Percentiles rank a stretch among this genome's conserved stretches.
phyloP scores from a whole-genome alignment of 1,284 basidiomycete species.

The Tetrapyrgos nigripes region DNA sequence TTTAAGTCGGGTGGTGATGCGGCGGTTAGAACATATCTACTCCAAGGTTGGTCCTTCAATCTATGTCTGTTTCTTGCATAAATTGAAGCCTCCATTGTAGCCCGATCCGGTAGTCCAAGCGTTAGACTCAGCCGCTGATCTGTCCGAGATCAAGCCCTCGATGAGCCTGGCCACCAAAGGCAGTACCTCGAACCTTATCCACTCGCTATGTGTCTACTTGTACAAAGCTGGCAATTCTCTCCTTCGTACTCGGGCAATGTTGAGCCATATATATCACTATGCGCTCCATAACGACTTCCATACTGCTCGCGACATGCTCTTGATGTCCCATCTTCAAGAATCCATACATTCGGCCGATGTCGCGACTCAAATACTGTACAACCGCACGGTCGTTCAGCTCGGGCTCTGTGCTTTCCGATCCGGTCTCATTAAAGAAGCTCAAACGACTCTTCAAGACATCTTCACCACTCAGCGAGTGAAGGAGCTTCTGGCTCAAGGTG shows the following conservation, averaged over 20 bases:
- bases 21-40: constrained; percentile 97
- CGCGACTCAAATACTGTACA: constrained; percentile 97
- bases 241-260: constrained; percentile 94
- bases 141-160: constrained; percentile 63
- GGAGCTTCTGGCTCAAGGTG: constrained; percentile 96
- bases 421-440: constrained; percentile 94
- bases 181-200: constrained; percentile 79
- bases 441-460: constrained; percentile 93
- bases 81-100: constrained; percentile 45
- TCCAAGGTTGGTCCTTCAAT: constrained; percentile 74
- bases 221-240: constrained; percentile 94
- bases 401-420: constrained; percentile 97
- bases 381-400: constrained; percentile 96
- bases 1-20: constrained; percentile 90
- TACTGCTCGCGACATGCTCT: constrained; percentile 96
- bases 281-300: constrained; percentile 97
- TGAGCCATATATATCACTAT: constrained; percentile 97
- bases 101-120: constrained; percentile 94
- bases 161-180: constrained; percentile 62
- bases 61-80: constrained; percentile 6
- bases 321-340: constrained; percentile 99
- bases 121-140: constrained; percentile 75
- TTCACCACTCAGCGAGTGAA: constrained; percentile 96
- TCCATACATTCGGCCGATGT: constrained; percentile 96
- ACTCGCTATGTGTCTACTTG: constrained; percentile 89